Base-by-base conservation (phyloP, 805 yeast genomes). In the Cyberlindnera xylosilytica region DNA sequence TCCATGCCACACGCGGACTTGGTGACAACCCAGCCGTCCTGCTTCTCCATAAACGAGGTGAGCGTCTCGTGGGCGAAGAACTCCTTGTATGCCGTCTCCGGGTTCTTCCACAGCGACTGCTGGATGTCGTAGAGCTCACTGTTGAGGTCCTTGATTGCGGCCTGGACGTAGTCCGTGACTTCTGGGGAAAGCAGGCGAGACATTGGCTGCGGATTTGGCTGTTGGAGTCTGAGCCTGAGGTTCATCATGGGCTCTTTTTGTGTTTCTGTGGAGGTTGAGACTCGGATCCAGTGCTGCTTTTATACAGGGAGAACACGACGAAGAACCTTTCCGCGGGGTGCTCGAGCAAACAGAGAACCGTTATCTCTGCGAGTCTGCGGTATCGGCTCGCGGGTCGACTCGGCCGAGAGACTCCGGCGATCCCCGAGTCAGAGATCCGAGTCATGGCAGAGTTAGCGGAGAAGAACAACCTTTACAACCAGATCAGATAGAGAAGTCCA, bases 21-120 rank as follows among this genome's bases (percentile, higher is more conserved):
- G 26, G 32, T 30, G 31, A 44, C 44, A 12, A 5, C 23, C 47
- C 47, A 44, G 8, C 47, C 47, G 10, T 34, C 26, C 33, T 44
- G 47, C 27, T 44, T 44, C 39, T 29, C 34, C 44, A 44, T 39
- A 24, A 18, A 44, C 12, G 12, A 29, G 3, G 47, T 44, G 24
- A 44, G 9, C 6, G 33, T 8, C 20, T 22, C 31, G 17, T 40
- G 44, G 20, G 47, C 47, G 26, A 37, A 40, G 18, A n/a, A 6
- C 34, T 44, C 47, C 24, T 40, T 19, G 35, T 32, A 32, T 6
- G 24, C 23, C 16, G 13, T 10, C 24, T 32, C 35, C 18, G 35
- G 35, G 35, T 32, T 32, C 10, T 18, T 6, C 35, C 35, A 32
- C 5, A 32, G 12, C 5, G 22, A n/a, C 24, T 20, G 22, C 15